Evolutionary conservation across 164 flowering plant species (phyloP), one percentile per base, ranked within the genome.

Genomic region (Macadamia integrifolia): DNA sequence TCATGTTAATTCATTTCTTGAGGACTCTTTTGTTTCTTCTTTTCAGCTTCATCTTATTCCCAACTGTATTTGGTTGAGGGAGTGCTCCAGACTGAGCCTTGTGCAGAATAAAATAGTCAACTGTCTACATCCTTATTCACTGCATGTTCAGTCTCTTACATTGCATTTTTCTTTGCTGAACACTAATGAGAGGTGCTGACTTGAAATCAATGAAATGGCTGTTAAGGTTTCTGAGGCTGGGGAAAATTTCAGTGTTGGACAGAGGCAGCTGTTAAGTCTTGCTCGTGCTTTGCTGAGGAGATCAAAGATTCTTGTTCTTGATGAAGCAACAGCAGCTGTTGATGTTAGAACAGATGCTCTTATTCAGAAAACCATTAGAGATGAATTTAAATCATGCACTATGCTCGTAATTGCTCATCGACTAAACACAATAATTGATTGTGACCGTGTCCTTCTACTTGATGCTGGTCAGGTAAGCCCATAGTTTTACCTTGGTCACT

Each of bases 311-410:
- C 88, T 95, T 69, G 99, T 95, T 64, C 97, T 95, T 73, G 99
- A 95, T 84, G 99, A 95, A 80, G 99, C 99, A 77, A 95, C 99
- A 9, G 99, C 99, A 48, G 97, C 99, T 46, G 99, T 95, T 71
- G 99, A 95, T 86, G 97, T 95, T 70, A 83, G 97, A 82, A 95
- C 99, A 11, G 99, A 95, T 82, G 96, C 97, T 66, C 92, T 95
- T 58, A 95, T 95, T 48, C 99, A 95, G 78, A 90, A 88, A 80
- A 95, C 99, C 17, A 95, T 95, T 17, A 74, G 99, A 59, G 99
- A 92, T 72, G 99, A 95, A 71, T 95, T 95, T 62, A 95, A 85
- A 69, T 86, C 93, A 4, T 89, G 98, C 76, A 95, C 99, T 42
- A 92, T 95, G 98, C 90, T 95, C 58, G 84, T 95, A 42, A 92